Conservation (phyloP, 225 moss, liverwort and hornwort genomes). For the Pseudoscleropodium purum region DNA sequence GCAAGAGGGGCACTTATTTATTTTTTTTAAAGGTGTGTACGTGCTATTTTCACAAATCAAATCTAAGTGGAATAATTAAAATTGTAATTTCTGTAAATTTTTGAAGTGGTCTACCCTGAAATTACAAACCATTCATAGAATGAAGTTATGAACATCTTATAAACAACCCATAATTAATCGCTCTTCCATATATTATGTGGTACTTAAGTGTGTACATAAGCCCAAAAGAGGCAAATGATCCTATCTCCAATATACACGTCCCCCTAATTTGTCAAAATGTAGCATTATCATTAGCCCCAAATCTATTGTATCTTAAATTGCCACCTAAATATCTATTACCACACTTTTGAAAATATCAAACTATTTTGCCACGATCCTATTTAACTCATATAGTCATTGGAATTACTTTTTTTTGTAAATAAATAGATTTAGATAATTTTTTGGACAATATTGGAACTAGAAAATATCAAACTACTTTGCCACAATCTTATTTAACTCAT, state of each 20-base stretch:
- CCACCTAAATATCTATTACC: background rate
- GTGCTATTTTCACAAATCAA: background rate
- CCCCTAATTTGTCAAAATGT: background rate
- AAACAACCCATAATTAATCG: background rate
- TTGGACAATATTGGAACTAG: background rate
- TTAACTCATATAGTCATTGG: background rate
- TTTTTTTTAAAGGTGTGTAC: no score
- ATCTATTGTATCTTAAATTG: background rate
- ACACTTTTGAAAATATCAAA: background rate
- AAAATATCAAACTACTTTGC: background rate
- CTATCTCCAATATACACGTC: background rate
- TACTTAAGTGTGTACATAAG: background rate
- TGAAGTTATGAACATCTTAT: background rate
- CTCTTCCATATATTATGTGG: background rate
- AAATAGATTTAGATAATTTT: no score
- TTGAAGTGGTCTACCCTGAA: rapidly evolving
- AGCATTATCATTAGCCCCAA: background rate
- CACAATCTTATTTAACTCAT: background rate
- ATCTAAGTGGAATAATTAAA: background rate
- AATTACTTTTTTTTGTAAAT: background rate
- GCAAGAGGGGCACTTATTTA: background rate
- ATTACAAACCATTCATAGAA: background rate
- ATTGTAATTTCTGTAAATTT: background rate
- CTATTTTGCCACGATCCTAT: background rate
- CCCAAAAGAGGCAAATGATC: background rate